A percentile compares a stretch with the other conserved stretches of the same genome.
phyloP scores from a whole-genome alignment of 2,329 filamentous ascomycete species.

The Piedraia hortae region DNA sequence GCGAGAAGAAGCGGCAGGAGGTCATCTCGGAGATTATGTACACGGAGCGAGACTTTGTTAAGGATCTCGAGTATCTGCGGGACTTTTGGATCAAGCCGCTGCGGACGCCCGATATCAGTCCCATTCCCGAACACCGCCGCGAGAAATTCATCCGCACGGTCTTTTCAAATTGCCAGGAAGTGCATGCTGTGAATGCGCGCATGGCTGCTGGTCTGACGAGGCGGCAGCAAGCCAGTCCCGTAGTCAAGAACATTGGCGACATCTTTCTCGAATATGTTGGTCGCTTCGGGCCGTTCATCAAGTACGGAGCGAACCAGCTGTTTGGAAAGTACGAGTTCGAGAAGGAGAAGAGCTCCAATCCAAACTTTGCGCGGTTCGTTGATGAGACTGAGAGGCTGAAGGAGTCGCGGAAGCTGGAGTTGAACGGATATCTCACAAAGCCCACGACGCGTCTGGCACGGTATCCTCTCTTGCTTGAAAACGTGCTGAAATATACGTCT shows the following conservation, averaged over 20 bases:
- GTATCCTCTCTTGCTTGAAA: conserved; percentile 77
- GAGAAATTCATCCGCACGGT: conserved; percentile 84
- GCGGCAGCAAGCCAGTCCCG: conserved; percentile 67
- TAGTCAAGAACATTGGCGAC: conserved; percentile 74
- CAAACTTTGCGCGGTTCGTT: conserved; percentile 66
- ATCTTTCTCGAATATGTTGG: conserved; percentile 83
- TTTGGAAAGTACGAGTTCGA: conserved; percentile 97
- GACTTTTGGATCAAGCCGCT: conserved; percentile 97
- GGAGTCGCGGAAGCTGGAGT: conserved; percentile 82
- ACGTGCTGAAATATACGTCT: conserved; percentile 73
- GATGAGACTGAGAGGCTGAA: conserved; percentile 90
- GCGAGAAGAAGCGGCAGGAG: conserved; percentile 91
- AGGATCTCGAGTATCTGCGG: conserved; percentile 86
- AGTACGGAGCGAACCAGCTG: conserved; percentile 82
- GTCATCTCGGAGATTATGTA: conserved; percentile 98
- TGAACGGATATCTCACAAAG: conserved; percentile 95
- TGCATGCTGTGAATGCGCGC: conserved; percentile 69
- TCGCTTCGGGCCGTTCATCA: conserved; percentile 84
- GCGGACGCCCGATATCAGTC: conserved; percentile 47
- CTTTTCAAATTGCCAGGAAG: conserved; percentile 87
- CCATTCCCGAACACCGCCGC: conserved; percentile 63
- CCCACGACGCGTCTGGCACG: conserved; percentile 83
- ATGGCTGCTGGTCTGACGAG: conserved; percentile 73
- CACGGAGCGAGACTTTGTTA: conserved; percentile 94
- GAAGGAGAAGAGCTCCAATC: conserved; percentile 70